Base-by-base conservation (phyloP, 306 rosid genomes). In the Fragaria nilgerrensis region DNA sequence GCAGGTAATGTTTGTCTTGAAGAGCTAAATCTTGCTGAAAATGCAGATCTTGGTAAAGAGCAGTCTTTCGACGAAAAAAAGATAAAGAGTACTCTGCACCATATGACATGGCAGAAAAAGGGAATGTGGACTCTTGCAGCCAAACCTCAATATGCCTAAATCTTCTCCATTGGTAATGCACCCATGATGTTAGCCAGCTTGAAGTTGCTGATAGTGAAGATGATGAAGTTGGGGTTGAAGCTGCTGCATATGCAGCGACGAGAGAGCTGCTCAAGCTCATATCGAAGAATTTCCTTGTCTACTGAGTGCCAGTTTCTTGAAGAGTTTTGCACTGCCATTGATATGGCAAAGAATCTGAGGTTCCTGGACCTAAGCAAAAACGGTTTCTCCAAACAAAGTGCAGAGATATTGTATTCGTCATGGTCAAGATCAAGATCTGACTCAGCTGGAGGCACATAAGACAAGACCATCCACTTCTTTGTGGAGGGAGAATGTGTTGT, bases 151-250 rank as follows among this genome's bases (percentile, higher is more conserved):
- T 48, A 63, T n/a, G 34, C 65, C 73, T 39, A 80, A 82, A 61
- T 36, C 86, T 61, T 70, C 63, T 72, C 44, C 47, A 1, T 69
- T 49, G 77, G 62, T 22, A 36, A 52, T 56, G 68, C 77, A 64
- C 65, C 68, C n/a, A 65, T 64, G 81, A 84, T 77, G 83, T 86
- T 72, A 61, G 78, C 77, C 85, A 72, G 70, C 88, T 92, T 62
- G 96, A 88, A 87, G 91, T 92, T 84, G 92, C 93, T 68, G 96
- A 90, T 72, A 90, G 97, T 80, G 99, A 89, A 86, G 96, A 92
- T 41, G 79, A n/a, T 58, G 83, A 64, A 22, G 83, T 39, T 48
- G 81, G 77, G 77, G 85, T 56, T 32, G 89, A 80, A 79, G 85
- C 85, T 44, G 85, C 86, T 67, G 81, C 89, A 71, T 85, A 90